phyloP scores from a whole-genome alignment of 2,329 filamentous ascomycete genomes.

The Arthrobotrys sinensis region DNA sequence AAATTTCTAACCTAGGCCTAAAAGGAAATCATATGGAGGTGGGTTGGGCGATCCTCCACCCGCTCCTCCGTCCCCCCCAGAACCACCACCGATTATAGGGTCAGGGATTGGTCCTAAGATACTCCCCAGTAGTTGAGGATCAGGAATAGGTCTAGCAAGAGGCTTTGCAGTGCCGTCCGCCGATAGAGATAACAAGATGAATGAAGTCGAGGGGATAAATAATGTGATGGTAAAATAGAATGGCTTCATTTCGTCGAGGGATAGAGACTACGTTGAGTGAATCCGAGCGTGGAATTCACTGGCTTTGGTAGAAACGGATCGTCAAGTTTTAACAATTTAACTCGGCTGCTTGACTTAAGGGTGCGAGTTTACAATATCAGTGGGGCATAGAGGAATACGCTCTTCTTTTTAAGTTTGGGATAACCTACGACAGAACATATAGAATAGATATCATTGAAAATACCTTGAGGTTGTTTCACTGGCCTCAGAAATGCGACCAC shows the following conservation, averaged over 20 bases:
- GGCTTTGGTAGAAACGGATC: no score
- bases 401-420: no score
- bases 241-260: neutral
- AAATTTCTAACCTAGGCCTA: slow-evolving; percentile 9
- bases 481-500: no score
- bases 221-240: neutral
- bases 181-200: neutral
- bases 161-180: neutral
- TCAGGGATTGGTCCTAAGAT: slow-evolving; percentile 19
- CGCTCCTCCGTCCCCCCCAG: neutral
- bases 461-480: no score
- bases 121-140: slow-evolving; percentile 17
- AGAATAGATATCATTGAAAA: no score
- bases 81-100: slow-evolving; percentile 1
- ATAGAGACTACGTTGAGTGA: no score
- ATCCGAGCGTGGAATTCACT: no score
- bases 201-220: neutral
- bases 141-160: slow-evolving; percentile 3
- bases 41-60: neutral
- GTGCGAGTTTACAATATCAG: no score
- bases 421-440: no score
- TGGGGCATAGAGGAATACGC: no score
- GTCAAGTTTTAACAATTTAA: no score
- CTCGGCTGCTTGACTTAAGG: no score
- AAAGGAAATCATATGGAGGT: slow-evolving; percentile 24